phyloP scores from a whole-genome alignment of 2,329 filamentous ascomycete genomes.

The Aspergillaceae sp. region DNA sequence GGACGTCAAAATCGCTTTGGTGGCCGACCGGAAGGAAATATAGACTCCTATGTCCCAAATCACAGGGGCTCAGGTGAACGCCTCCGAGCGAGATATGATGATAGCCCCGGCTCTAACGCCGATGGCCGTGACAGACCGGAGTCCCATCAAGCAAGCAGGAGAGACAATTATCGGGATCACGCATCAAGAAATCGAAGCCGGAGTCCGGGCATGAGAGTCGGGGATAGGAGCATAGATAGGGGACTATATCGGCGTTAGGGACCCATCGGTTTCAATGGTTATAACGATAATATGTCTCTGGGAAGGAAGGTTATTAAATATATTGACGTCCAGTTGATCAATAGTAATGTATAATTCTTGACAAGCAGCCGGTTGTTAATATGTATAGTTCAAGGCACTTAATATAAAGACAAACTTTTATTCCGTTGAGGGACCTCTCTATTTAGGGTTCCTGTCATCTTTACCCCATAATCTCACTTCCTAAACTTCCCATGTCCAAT shows the following conservation, averaged over 20 bases:
- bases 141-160: slow-evolving; percentile 9
- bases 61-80: slow-evolving; percentile 22
- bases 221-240: slow-evolving; percentile 13
- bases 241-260: background rate
- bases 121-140: slow-evolving; percentile 16
- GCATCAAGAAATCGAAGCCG: slow-evolving; percentile 24
- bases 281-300: too few relatives aligned
- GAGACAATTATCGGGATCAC: slow-evolving; percentile 20
- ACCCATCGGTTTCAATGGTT: too few relatives aligned
- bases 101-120: slow-evolving; percentile 9
- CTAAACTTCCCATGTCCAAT: background rate
- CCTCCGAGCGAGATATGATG: slow-evolving; percentile 15
- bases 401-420: background rate
- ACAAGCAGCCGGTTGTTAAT: background rate
- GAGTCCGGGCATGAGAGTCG: slow-evolving; percentile 24
- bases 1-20: slow-evolving; percentile 15
- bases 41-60: slow-evolving; percentile 32
- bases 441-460: background rate
- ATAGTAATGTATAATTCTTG: background rate
- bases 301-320: too few relatives aligned
- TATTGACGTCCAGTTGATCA: too few relatives aligned
- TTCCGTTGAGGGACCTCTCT: slow-evolving; percentile 11
- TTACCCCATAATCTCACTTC: background rate
- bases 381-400: too few relatives aligned
- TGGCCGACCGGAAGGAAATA: slow-evolving; percentile 16